Percentiles rank a stretch among this genome's conserved stretches.
These are phyloP conservation scores for Coelastrella sp. DNA, from an alignment of 139 green algal species.

Conservation along the genomic window DNA sequence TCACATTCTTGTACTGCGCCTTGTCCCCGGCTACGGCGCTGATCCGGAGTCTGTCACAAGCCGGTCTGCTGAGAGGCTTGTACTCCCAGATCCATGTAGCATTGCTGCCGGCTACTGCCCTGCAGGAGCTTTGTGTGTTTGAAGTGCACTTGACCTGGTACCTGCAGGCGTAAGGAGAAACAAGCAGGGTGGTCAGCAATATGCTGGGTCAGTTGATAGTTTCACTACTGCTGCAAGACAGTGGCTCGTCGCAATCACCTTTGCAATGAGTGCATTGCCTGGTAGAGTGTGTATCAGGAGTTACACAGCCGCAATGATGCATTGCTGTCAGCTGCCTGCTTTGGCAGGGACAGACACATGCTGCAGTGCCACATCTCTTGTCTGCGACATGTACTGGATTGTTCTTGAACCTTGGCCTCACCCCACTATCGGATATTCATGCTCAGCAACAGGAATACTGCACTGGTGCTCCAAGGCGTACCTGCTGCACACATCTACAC, in stretches of 20 bases:
- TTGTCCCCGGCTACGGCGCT: background rate
- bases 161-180: background rate
- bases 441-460: no score
- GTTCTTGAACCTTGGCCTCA: no score
- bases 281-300: no score
- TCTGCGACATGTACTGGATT: no score
- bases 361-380: no score
- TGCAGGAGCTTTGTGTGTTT: background rate
- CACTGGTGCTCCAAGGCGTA: no score
- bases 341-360: no score
- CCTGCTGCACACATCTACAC: no score
- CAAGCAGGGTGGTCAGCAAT: background rate
- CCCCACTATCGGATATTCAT: no score
- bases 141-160: background rate
- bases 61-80: background rate
- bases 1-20: background rate
- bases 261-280: no score
- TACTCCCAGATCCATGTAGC: constrained; percentile 8
- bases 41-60: background rate
- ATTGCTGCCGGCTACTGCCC: background rate
- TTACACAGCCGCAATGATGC: no score
- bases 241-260: background rate
- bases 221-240: background rate
- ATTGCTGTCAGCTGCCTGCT: no score
- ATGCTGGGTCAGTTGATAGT: background rate